Base-by-base conservation (phyloP, 2,329 filamentous ascomycete genomes). In the Cylindrodendrum hubeiense region DNA sequence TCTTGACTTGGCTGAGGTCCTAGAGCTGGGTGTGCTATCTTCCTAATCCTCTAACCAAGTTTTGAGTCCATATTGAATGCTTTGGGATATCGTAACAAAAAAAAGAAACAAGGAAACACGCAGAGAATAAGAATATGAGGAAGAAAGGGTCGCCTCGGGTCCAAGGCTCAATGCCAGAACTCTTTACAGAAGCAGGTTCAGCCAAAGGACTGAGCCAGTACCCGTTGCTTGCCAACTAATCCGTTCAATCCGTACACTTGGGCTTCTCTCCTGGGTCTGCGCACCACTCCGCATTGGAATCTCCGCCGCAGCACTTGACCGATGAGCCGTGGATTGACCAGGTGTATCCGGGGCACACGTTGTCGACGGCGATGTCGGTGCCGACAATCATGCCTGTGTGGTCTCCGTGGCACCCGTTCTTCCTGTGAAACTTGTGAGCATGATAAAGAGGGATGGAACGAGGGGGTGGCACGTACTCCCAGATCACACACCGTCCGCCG, bases 221-320 rank as follows among this genome's bases (percentile, higher is more conserved):
- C 47, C 28, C 19, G n/a, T n/a, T 5, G 37, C 28, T 22, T 19
- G n/a, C 47, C 47, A 50, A 24, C 41, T n/a, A n/a, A 7, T n/a
- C 5, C 5, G 5, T 56, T 56, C 44, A 65, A 19, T 57, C 50
- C 15, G 63, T 55, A 55, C 66, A 68, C 34, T 44, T 57, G 21
- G 60, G 59, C 17, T 19, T 28, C 15, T 49, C 21, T 3, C 59
- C 63, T 0, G 58, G 63, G 28, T 66, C 57, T 5, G 60, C 64
- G 28, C 67, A 69, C 57, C 57, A 69, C 10, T 53, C 22, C 2
- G 67, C 57, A 19, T 56, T 34, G 15, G 30, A 21, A 13, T 69
- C 67, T 4, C 67, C 67, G 13, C n/a, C 60, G 41, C 67, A 69
- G 50, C 67, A 69, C 46, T 67, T 69, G 58, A 69, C 22, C 12